These are phyloP conservation scores for Chernovozyma aurita DNA, from an alignment of 1,139 yeast genomes.

Conservation along the genomic window DNA sequence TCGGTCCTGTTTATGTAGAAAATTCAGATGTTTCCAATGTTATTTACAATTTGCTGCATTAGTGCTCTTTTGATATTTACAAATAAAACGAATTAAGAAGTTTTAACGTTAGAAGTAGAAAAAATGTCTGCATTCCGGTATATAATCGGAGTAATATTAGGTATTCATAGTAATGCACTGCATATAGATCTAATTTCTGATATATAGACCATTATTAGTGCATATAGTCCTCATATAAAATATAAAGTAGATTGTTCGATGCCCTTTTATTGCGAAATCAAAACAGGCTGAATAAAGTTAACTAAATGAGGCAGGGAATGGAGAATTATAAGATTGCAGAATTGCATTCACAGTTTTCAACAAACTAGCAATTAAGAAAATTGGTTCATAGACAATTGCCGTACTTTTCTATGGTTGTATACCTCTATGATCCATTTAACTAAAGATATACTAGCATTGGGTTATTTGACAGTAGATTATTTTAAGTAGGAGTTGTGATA, in stretches of 20 bases:
- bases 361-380: no score
- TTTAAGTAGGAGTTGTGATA: no score
- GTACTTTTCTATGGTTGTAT: no score
- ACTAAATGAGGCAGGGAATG: no score
- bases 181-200: neutral
- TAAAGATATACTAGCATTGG: no score
- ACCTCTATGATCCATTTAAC: no score
- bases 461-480: no score
- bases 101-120: constrained; percentile 4
- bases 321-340: no score
- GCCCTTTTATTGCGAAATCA: constrained; percentile 3
- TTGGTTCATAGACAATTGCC: no score
- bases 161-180: neutral
- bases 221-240: neutral
- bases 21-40: constrained; percentile 3
- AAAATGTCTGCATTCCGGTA: constrained; percentile 1
- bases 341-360: no score
- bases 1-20: constrained; percentile 9
- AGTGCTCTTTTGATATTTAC: constrained; percentile 10
- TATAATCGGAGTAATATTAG: no score
- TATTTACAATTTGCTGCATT: constrained; percentile 10
- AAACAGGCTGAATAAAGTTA: constrained; percentile 3
- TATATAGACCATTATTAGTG: neutral
- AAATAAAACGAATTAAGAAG: constrained; percentile 14
- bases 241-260: neutral